Evolutionary conservation across 2,329 filamentous ascomycete species (phyloP).

Genomic region (Hymenoscyphus scutula): DNA sequence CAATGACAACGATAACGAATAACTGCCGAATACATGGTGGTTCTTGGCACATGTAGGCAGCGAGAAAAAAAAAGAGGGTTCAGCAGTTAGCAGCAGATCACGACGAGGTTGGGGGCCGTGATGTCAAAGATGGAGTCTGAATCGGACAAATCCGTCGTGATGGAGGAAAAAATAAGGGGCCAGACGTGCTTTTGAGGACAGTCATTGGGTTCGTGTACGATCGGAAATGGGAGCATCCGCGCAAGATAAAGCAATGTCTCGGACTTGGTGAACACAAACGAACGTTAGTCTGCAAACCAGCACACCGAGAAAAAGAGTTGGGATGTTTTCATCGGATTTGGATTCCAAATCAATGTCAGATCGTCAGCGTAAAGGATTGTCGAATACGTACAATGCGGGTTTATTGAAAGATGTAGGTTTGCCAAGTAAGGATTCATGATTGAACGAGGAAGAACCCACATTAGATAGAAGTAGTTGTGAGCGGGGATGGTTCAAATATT

Average conservation of each 20-base stretch:
- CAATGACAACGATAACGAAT: too few species aligned
- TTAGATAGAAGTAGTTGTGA: background rate
- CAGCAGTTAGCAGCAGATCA: too few species aligned
- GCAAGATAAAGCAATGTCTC: constrained; percentile 9
- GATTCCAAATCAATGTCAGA: background rate
- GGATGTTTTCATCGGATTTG: too few species aligned
- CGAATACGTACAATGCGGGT: background rate
- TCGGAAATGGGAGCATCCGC: constrained; percentile 5
- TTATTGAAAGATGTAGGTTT: background rate
- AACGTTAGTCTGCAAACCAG: too few species aligned
- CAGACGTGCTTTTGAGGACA: background rate
- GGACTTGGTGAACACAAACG: background rate
- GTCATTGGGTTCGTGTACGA: constrained; percentile 8
- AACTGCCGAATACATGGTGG: too few species aligned
- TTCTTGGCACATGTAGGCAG: too few species aligned
- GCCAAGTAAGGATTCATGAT: constrained; percentile 1
- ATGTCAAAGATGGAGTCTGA: background rate
- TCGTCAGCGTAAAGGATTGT: background rate
- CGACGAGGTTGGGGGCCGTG: background rate
- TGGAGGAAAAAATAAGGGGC: background rate
- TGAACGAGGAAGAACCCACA: background rate
- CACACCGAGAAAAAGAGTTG: background rate
- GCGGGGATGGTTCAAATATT: background rate
- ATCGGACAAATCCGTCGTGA: background rate
- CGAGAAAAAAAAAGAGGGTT: too few species aligned